A percentile compares a stretch with the other conserved stretches of the same genome.
phyloP scores from a whole-genome alignment of 2,329 filamentous ascomycete genomes.

The Orbilia oligospora region DNA sequence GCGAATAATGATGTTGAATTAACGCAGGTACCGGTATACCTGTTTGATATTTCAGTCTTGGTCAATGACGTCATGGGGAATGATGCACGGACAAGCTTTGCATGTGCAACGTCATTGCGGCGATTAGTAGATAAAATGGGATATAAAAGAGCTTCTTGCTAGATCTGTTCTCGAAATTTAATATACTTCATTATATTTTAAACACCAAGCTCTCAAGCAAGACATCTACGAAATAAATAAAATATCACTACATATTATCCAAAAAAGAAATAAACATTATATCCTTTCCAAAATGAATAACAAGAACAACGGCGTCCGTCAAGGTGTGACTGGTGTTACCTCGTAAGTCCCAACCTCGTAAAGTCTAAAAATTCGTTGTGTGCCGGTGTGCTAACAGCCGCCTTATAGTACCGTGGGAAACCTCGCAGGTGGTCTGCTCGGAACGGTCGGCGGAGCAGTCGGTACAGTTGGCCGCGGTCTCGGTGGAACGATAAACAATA shows the following conservation, averaged over 20 bases:
- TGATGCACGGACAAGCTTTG: no score
- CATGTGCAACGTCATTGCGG: not conserved
- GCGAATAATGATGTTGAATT: not conserved
- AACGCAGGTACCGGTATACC: no score
- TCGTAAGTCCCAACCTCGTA: constrained; percentile 33
- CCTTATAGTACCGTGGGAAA: constrained; percentile 42
- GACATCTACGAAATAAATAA: no score
- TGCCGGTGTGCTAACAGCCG: no score
- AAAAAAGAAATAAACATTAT: not conserved
- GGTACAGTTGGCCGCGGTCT: constrained; percentile 56
- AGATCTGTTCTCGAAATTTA: no score
- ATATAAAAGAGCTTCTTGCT: constrained; percentile 2
- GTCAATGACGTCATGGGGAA: constrained; percentile 43
- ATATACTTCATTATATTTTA: no score
- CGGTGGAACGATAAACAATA: constrained; percentile 57
- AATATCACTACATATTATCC: not conserved
- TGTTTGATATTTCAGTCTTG: not conserved
- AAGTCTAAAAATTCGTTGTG: no score
- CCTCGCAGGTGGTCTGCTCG: constrained; percentile 40
- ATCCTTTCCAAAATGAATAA: constrained; percentile 40
- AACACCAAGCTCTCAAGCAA: no score
- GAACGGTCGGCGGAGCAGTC: constrained; percentile 47
- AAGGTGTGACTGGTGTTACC: constrained; percentile 54
- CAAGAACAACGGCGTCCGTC: constrained; percentile 51
- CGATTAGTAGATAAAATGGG: not conserved